phyloP scores from a whole-genome alignment of 257 asterid genomes.

The Jaltomata sinuosa region DNA sequence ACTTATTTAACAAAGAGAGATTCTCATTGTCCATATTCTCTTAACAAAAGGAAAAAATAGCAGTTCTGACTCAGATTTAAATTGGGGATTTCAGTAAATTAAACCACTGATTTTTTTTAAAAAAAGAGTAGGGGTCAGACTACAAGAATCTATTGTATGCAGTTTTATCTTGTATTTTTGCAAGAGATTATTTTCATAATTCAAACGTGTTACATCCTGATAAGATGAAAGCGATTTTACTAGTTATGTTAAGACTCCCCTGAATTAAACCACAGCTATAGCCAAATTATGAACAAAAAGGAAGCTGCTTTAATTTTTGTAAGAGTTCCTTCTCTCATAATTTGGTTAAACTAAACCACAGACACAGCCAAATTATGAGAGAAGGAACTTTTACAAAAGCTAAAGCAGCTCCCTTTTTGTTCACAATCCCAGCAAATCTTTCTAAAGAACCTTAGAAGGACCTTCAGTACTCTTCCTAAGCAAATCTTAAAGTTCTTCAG shows the following conservation, averaged over 20 bases:
- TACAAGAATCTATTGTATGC: not conserved
- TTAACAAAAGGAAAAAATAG: not conserved
- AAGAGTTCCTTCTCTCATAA: not conserved
- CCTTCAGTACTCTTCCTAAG: not conserved
- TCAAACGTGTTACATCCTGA: accelerated
- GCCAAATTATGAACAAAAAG: not conserved
- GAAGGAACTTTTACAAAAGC: not conserved
- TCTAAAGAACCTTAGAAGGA: not conserved
- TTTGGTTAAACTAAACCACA: not conserved
- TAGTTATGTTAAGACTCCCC: not conserved
- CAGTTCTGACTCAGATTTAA: not conserved
- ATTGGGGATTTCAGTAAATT: not conserved
- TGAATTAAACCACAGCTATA: not conserved
- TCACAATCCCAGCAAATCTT: not conserved
- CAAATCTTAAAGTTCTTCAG: not conserved
- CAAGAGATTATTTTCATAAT: accelerated
- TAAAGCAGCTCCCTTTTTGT: not conserved
- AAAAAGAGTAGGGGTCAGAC: not conserved
- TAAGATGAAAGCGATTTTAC: not conserved
- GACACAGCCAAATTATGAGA: not conserved
- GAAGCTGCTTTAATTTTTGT: not conserved
- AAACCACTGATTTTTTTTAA: not conserved
- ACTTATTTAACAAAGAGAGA: not conserved
- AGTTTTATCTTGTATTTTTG: too few relatives aligned
- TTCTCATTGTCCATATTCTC: slow-evolving; percentile 9